Conservation (phyloP, 208 protist genomes). For the Trypanosoma lewisi region DNA sequence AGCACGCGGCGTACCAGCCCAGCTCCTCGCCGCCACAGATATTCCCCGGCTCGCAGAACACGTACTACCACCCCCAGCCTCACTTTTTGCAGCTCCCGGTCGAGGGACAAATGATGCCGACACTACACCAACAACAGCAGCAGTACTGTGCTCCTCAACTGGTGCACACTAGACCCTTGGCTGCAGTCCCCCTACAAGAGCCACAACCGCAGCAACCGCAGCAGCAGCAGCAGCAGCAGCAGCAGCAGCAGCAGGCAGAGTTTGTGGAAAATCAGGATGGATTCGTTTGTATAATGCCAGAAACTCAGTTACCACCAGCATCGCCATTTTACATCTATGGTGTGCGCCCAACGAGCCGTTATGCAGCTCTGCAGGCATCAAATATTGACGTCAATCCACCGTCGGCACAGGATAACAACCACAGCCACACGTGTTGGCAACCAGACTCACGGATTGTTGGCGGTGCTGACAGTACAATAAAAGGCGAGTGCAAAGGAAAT, state of each 20-base stretch:
- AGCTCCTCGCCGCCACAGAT: conserved; percentile 2
- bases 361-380: conserved; percentile 12
- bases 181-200: background rate
- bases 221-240: conserved; percentile 19
- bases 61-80: conserved; percentile 21
- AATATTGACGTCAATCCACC: background rate
- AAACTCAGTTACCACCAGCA: conserved; percentile 43
- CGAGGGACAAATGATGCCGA: conserved; percentile 17
- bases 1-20: conserved; percentile 24
- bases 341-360: conserved; percentile 42
- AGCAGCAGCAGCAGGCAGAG: conserved; percentile 16
- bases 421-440: conserved; percentile 3
- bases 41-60: conserved; percentile 6
- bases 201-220: conserved; percentile 21
- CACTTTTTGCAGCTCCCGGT: conserved; percentile 16
- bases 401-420: too few species aligned
- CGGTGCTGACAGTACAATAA: background rate
- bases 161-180: background rate
- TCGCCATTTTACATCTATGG: conserved; percentile 61
- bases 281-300: conserved; percentile 39
- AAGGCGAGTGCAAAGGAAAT: background rate
- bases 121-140: background rate
- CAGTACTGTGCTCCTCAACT: conserved; percentile 8
- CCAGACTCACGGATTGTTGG: background rate
- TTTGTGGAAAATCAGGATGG: conserved; percentile 9